These are phyloP conservation scores for Gentiana macrophylla DNA, from an alignment of 257 asterid genomes.

Conservation along the genomic window DNA sequence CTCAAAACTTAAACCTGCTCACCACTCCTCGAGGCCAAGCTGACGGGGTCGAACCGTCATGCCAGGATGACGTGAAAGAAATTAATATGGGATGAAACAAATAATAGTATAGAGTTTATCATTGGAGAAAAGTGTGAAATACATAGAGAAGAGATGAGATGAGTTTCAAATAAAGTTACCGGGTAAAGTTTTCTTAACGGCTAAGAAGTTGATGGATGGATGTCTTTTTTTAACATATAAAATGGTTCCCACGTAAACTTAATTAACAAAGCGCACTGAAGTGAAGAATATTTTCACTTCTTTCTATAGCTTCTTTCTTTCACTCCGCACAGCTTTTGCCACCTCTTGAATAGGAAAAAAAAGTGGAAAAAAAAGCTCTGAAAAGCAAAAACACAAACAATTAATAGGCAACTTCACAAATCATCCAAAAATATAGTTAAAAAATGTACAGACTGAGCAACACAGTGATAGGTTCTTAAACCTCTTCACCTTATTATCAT, in stretches of 20 bases:
- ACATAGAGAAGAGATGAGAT: too few species aligned
- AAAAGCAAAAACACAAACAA: conserved; percentile 4
- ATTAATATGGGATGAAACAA: neutral
- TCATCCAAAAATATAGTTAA: neutral
- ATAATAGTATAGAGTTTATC: neutral
- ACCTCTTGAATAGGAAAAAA: conserved; percentile 7
- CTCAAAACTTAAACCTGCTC: neutral
- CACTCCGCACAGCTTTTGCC: neutral
- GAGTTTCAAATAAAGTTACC: neutral
- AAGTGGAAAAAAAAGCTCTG: neutral
- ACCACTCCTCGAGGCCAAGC: too few species aligned
- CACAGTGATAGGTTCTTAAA: conserved; percentile 73
- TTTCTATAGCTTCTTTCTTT: neutral
- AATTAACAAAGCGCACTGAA: conserved; percentile 33
- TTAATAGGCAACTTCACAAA: neutral
- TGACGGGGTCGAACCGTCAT: too few species aligned
- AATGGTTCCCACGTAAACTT: conserved; percentile 12
- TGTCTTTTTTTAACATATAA: too few species aligned
- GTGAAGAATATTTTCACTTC: conserved; percentile 16
- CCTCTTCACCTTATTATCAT: conserved; percentile 44
- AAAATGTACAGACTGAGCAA: conserved; percentile 74
- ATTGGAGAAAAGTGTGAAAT: neutral
- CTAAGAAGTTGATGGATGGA: conserved; percentile 33
- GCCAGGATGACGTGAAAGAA: neutral
- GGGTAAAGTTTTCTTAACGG: conserved; percentile 43